These are phyloP conservation scores for Exutisphaerella laricina DNA, from an alignment of 2,329 filamentous ascomycete species.

Conservation along the genomic window DNA sequence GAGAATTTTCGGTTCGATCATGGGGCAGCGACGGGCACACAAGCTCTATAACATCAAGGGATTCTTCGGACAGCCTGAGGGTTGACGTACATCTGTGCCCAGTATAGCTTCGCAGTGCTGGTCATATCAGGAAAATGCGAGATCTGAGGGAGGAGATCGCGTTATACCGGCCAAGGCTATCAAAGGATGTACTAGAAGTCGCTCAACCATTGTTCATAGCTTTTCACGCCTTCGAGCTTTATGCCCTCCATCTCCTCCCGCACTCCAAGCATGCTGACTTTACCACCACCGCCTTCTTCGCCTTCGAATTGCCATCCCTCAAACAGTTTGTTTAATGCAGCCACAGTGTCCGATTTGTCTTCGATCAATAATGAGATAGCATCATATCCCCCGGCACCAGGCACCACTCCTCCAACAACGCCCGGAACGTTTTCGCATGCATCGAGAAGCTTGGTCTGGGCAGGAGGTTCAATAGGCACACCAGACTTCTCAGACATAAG, in stretches of 20 bases:
- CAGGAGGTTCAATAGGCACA: conserved; percentile 82
- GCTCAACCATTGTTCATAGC: conserved; percentile 37
- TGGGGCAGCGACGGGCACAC: no score
- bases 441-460: conserved; percentile 80
- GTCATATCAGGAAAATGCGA: no score
- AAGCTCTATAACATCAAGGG: no score
- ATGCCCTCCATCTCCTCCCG: conserved; percentile 68
- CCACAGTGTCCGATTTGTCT: conserved; percentile 62
- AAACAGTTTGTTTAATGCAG: conserved; percentile 57
- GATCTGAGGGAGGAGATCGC: no score
- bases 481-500: conserved; percentile 67
- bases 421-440: conserved; percentile 65
- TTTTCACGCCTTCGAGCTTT: conserved; percentile 35
- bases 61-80: no score
- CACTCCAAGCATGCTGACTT: conserved; percentile 63
- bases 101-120: no score
- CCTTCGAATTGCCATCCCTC: conserved; percentile 54
- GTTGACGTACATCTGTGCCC: no score
- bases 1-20: no score
- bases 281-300: conserved; percentile 39
- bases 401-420: conserved; percentile 85
- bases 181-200: conserved; percentile 11
- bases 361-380: conserved; percentile 74
- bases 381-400: conserved; percentile 90
- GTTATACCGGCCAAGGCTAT: no score